A percentile compares a stretch with the other conserved stretches of the same genome.
Evolutionary conservation across 169 alveolate species (phyloP).

Genomic region (Plasmodium adleri): DNA sequence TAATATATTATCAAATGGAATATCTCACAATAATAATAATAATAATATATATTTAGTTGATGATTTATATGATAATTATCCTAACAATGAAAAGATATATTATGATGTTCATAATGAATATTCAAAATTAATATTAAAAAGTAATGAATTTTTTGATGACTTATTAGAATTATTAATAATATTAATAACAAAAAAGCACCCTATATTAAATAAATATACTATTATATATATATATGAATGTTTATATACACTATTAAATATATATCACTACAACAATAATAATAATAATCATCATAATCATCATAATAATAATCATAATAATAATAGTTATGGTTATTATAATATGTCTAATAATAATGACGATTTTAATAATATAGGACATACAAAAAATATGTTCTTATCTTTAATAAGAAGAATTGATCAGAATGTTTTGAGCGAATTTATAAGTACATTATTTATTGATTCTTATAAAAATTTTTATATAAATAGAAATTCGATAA

Average conservation of each 20-base stretch:
- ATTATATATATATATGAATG: constrained; percentile 72
- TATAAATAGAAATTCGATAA: constrained; percentile 21
- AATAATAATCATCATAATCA: background rate
- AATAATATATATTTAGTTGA: background rate
- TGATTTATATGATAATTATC: background rate
- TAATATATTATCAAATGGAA: too few species aligned
- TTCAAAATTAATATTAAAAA: constrained; percentile 39
- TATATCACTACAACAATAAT: constrained; percentile 40
- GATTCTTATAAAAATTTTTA: constrained; percentile 59
- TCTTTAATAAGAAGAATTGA: constrained; percentile 56
- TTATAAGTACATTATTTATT: constrained; percentile 47
- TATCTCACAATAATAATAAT: too few species aligned
- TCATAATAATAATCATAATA: too few species aligned
- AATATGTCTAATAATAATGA: too few species aligned
- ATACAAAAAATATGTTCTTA: constrained; percentile 68
- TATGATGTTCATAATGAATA: constrained; percentile 71
- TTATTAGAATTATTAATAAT: constrained; percentile 28
- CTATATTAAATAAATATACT: constrained; percentile 69
- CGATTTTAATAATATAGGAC: background rate
- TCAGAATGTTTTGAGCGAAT: constrained; percentile 4
- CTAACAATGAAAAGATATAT: constrained; percentile 3
- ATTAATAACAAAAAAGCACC: constrained; percentile 72
- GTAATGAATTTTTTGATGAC: constrained; percentile 62
- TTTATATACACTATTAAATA: constrained; percentile 61
- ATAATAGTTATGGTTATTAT: too few species aligned